These are phyloP conservation scores for Collybia sp. DNA, from an alignment of 768 basidiomycete genomes.

Conservation along the genomic window DNA sequence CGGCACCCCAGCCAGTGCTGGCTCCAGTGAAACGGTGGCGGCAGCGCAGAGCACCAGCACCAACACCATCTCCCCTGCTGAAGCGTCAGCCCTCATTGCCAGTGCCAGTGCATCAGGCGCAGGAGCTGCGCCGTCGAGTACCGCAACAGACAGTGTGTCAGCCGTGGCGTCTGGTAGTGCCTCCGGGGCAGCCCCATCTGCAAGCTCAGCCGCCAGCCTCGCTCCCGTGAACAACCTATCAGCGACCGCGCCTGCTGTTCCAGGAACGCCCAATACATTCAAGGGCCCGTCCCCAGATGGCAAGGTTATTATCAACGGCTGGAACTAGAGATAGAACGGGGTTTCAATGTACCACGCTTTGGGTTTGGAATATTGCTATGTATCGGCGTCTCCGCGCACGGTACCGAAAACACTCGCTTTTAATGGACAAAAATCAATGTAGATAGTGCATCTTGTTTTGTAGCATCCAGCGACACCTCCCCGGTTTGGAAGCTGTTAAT, in stretches of 20 bases:
- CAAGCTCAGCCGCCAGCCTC: slow-evolving; percentile 12
- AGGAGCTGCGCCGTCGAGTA: slow-evolving; percentile 11
- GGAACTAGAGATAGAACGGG: slow-evolving; percentile 14
- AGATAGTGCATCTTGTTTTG: no score
- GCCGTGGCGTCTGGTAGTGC: slow-evolving; percentile 13
- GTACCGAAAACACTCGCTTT: no score
- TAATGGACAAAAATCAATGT: no score
- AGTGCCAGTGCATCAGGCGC: slow-evolving; percentile 13
- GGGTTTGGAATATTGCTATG: no score
- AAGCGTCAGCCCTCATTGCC: slow-evolving; percentile 16
- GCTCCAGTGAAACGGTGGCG: slow-evolving; percentile 1
- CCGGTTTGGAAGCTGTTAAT: no score
- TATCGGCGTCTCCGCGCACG: no score
- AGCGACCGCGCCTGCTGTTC: slow-evolving; percentile 12
- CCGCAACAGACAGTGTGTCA: slow-evolving; percentile 15
- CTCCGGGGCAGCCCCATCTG: slow-evolving; percentile 14
- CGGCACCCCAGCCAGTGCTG: slow-evolving; percentile 5
- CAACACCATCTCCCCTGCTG: slow-evolving; percentile 14
- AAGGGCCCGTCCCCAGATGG: slow-evolving; percentile 39
- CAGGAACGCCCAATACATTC: slow-evolving; percentile 32
- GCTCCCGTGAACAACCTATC: slow-evolving; percentile 15
- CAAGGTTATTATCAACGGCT: slow-evolving; percentile 41
- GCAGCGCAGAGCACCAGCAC: slow-evolving; percentile 4
- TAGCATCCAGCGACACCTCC: no score
- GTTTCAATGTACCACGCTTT: no score